phyloP scores from a whole-genome alignment of 352 stramenopile genomes.

The Globisporangium middletonii region DNA sequence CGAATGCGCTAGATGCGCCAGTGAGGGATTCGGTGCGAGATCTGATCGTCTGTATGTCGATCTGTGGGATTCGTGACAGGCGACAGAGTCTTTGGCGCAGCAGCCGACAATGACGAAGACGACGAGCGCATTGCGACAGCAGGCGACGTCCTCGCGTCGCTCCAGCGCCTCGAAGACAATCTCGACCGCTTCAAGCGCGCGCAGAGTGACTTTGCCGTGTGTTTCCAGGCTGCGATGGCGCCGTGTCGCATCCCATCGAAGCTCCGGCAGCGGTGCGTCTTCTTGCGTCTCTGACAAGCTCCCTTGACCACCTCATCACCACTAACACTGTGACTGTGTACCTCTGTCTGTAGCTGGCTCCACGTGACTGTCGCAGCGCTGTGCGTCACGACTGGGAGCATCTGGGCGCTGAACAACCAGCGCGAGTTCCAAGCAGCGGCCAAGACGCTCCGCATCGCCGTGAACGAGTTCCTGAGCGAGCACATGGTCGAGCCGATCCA shows the following conservation, averaged over 20 bases:
- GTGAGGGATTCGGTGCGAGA: not conserved
- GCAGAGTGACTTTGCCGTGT: constrained; percentile 41
- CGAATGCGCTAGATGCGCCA: not conserved
- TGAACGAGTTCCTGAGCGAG: constrained; percentile 72
- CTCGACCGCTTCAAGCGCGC: constrained; percentile 34
- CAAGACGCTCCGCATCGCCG: constrained; percentile 24
- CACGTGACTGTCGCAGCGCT: constrained; percentile 50
- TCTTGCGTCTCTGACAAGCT: not conserved
- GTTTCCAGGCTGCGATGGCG: constrained; percentile 47
- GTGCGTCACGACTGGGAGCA: constrained; percentile 42
- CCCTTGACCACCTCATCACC: too few species aligned
- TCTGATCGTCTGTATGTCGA: not conserved
- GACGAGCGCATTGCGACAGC: constrained; percentile 3
- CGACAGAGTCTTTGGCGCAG: constrained; percentile 6
- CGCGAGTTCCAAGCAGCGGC: constrained; percentile 50
- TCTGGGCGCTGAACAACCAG: constrained; percentile 68
- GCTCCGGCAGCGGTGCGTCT: constrained; percentile 43
- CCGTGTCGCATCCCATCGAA: constrained; percentile 64
- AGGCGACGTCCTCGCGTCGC: constrained; percentile 36
- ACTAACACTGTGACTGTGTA: too few species aligned
- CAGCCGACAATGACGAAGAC: not conserved
- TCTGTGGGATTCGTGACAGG: not conserved
- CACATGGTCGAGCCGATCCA: constrained; percentile 76
- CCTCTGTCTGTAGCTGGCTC: constrained; percentile 34
- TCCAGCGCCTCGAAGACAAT: constrained; percentile 43